These are phyloP conservation scores for Epichloe scottii DNA, from an alignment of 2,329 filamentous ascomycete species.

Conservation along the genomic window DNA sequence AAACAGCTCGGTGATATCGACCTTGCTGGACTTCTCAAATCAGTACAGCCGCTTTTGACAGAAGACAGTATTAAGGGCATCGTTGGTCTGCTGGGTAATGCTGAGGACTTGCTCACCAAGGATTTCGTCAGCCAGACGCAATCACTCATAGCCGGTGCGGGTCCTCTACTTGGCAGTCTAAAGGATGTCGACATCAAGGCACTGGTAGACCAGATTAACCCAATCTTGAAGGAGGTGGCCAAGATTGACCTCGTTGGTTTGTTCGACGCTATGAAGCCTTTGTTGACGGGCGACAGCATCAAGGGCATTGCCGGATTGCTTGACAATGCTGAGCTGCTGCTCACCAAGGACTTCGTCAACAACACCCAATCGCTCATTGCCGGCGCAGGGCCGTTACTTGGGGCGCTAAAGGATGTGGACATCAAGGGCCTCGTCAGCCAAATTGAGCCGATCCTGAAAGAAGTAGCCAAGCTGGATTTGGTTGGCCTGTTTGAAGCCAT, in stretches of 20 bases:
- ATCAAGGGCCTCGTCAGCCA: slow-evolving; percentile 10
- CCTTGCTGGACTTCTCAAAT: slow-evolving; percentile 2
- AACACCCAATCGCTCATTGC: slow-evolving; percentile 7
- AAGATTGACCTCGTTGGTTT: slow-evolving; percentile 4
- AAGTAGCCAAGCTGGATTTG: slow-evolving; percentile 4
- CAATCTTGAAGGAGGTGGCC: slow-evolving; percentile 15
- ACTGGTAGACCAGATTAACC: slow-evolving; percentile 10
- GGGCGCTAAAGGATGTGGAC: slow-evolving; percentile 19
- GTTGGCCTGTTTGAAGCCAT: slow-evolving; percentile 1
- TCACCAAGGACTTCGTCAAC: slow-evolving; percentile 11
- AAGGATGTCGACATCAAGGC: slow-evolving; percentile 17
- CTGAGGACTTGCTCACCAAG: slow-evolving; percentile 6
- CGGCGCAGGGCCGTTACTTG: slow-evolving; percentile 19
- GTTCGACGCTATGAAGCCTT: slow-evolving; percentile 6
- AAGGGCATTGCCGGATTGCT: slow-evolving; percentile 9
- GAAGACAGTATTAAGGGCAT: slow-evolving; percentile 13
- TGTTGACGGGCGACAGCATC: slow-evolving; percentile 12
- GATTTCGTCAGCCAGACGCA: slow-evolving; percentile 11
- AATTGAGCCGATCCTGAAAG: slow-evolving; percentile 18
- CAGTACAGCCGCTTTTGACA: slow-evolving; percentile 9
- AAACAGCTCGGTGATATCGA: slow-evolving; percentile 4
- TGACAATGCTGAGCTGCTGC: not conserved
- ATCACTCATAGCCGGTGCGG: slow-evolving; percentile 10
- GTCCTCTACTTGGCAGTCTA: slow-evolving; percentile 21
- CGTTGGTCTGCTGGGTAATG: slow-evolving; percentile 1